Conservation (phyloP, 306 rosid species). For the Prunus davidiana region DNA sequence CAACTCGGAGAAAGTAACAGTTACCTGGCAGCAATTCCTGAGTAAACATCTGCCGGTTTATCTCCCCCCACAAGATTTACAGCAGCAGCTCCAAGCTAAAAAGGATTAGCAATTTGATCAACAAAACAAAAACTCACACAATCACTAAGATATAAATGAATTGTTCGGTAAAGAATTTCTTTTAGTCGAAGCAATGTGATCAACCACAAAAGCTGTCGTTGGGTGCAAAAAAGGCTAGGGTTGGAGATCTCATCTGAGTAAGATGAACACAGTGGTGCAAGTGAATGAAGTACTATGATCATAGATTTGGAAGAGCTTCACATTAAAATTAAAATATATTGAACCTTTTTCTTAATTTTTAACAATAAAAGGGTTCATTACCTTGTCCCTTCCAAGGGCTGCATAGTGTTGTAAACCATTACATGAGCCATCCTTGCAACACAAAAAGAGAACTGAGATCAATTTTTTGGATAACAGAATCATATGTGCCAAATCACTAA, state of each 20-base stretch:
- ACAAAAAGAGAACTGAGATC: conserved; percentile 15
- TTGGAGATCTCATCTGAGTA: not conserved
- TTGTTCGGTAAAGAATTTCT: not conserved
- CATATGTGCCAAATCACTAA: not conserved
- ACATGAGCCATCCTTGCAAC: conserved; percentile 94
- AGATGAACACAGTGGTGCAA: too few relatives aligned
- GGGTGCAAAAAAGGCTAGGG: not conserved
- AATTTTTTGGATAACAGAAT: conserved; percentile 14
- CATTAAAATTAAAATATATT: not conserved
- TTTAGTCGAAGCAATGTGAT: not conserved
- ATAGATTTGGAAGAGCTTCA: not conserved
- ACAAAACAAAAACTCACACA: not conserved
- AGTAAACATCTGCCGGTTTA: conserved; percentile 93
- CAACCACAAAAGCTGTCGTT: not conserved
- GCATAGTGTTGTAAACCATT: conserved; percentile 99
- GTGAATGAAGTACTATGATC: too few relatives aligned
- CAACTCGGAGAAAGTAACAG: not conserved
- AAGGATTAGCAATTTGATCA: conserved; percentile 2
- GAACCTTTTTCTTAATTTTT: not conserved
- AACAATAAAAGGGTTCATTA: conserved; percentile 26
- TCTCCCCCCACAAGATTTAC: conserved; percentile 90
- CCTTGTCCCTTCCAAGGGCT: conserved; percentile 99
- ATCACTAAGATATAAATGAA: not conserved
- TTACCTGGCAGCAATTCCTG: conserved; percentile 90
- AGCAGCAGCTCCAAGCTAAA: conserved; percentile 91